Base-by-base conservation (phyloP, 2,329 filamentous ascomycete genomes). In the Ophiocordyceps sinensis region DNA sequence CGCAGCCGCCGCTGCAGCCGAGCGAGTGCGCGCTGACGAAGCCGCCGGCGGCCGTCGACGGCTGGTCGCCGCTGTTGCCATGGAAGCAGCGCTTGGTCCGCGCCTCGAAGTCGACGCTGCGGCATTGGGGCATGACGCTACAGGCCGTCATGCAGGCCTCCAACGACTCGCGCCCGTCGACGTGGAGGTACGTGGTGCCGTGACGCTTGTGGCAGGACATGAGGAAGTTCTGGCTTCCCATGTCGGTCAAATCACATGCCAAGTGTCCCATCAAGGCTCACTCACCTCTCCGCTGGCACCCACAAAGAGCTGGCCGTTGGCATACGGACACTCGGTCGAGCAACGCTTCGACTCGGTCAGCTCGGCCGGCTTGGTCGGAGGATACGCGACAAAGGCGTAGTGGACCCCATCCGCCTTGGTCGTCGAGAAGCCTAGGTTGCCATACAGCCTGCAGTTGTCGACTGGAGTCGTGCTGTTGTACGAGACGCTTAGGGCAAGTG, bases 371-470 rank as follows among this genome's bases (percentile, higher is more conserved):
- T 43, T 39, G 0, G 45, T 43, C 9, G 45, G 43, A 36, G 45
- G 45, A 29, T 38, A 15, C 15, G 45, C 45, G 12, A 44, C 37
- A 23, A 38, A 46, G 23, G 37, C 41, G 15, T 44, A 38, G 37
- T 46, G 45, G 8, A 40, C 35, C 10, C 39, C 34, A 4, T 42
- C 32, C 11, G 30, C 28, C 6, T 12, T 15, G 2, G 36, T 36
- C 1, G 38, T 42, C 6, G 47, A 49, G 35, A 47, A 47, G 4
- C 26, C n/a, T 28, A 39, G 40, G 17, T 44, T 31, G n/a, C 43
- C 42, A 21, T 49, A 49, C n/a, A 49, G n/a, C 15, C 44, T 44
- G 42, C 45, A 48, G 38, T 48, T 48, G 21, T 37, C 36, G 17
- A 11, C 17, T 1, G 36, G 31, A n/a, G 28, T 12, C 12, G 32